A percentile compares a stretch with the other conserved stretches of the same genome.
Conservation (phyloP, 2,329 filamentous ascomycete genomes). For the Rosellinia necatrix region DNA sequence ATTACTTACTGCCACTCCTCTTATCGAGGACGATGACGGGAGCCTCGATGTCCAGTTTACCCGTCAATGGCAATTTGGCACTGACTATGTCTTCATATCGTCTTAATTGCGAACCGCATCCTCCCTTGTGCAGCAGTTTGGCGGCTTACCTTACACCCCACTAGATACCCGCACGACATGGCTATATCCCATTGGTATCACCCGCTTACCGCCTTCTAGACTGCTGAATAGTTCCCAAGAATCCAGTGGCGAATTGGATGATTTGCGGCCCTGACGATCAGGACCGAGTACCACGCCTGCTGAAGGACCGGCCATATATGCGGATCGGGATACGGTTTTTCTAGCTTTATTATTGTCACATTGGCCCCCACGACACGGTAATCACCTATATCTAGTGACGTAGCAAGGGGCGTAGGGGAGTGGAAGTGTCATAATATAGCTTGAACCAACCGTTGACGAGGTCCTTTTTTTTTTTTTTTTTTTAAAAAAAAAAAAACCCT, state of each 20-base stretch:
- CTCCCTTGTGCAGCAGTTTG: conserved; percentile 13
- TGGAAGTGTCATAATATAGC: conserved; percentile 13
- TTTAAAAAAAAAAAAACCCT: too few relatives aligned
- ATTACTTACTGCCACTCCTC: conserved; percentile 15
- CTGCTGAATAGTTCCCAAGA: conserved; percentile 4
- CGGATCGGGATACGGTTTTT: conserved; percentile 12
- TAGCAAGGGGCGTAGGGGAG: conserved; percentile 8
- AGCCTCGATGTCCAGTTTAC: conserved; percentile 33
- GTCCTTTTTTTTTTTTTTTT: too few relatives aligned
- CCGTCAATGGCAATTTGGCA: conserved; percentile 36
- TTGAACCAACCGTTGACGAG: conserved; percentile 7
- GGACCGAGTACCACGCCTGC: conserved; percentile 16
- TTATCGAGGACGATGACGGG: conserved; percentile 12
- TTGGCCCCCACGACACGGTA: conserved; percentile 10
- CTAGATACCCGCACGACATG: conserved; percentile 19
- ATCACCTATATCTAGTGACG: conserved; percentile 13
- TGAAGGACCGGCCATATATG: conserved; percentile 15
- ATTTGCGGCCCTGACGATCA: conserved; percentile 28
- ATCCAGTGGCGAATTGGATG: conserved; percentile 25
- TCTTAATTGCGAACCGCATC: conserved; percentile 27
- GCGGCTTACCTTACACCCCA: conserved; percentile 17
- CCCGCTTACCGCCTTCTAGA: conserved; percentile 23
- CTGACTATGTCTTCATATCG: conserved; percentile 30
- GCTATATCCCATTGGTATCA: conserved; percentile 20
- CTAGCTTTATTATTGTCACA: conserved; percentile 5